A percentile compares a stretch with the other conserved stretches of the same genome.
Conservation (phyloP, 805 yeast genomes). For the Lipomyces oligophaga region DNA sequence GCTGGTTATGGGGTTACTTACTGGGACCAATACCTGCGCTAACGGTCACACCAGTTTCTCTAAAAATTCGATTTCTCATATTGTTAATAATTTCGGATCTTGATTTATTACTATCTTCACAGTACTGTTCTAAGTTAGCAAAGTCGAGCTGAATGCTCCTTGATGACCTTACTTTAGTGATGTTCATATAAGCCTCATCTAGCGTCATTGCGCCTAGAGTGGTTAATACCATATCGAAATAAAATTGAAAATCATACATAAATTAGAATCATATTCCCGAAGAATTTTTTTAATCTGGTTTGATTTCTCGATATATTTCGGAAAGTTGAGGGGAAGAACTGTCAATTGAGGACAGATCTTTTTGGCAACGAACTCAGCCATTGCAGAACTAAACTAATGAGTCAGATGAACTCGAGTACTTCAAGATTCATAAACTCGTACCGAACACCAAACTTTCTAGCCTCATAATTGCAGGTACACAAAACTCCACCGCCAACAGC, state of each 20-base stretch:
- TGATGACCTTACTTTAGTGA: conserved; percentile 16
- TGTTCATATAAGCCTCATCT: conserved; percentile 35
- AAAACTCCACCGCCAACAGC: conserved; percentile 66
- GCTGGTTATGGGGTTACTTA: conserved; percentile 30
- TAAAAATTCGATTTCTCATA: conserved; percentile 44
- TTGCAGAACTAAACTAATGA: conserved; percentile 58
- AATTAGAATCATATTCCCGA: conserved; percentile 41
- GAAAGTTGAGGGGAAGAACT: conserved; percentile 68
- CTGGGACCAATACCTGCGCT: conserved; percentile 76
- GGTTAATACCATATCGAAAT: background rate
- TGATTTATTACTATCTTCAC: conserved; percentile 25
- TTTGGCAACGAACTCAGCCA: conserved; percentile 76
- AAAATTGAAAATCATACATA: conserved; percentile 35
- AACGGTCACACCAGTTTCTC: conserved; percentile 56
- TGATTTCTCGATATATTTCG: conserved; percentile 63
- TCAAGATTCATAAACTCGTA: background rate
- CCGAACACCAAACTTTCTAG: conserved; percentile 67
- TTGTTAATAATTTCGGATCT: conserved; percentile 35
- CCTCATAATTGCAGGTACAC: conserved; percentile 70
- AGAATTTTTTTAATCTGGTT: conserved; percentile 59
- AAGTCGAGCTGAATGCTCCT: conserved; percentile 65
- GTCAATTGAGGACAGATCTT: conserved; percentile 62
- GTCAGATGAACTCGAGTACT: background rate
- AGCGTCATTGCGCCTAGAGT: conserved; percentile 61
- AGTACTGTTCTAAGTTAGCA: conserved; percentile 29